phyloP scores from a whole-genome alignment of 129 eudicot genomes.

The Mikania micrantha region DNA sequence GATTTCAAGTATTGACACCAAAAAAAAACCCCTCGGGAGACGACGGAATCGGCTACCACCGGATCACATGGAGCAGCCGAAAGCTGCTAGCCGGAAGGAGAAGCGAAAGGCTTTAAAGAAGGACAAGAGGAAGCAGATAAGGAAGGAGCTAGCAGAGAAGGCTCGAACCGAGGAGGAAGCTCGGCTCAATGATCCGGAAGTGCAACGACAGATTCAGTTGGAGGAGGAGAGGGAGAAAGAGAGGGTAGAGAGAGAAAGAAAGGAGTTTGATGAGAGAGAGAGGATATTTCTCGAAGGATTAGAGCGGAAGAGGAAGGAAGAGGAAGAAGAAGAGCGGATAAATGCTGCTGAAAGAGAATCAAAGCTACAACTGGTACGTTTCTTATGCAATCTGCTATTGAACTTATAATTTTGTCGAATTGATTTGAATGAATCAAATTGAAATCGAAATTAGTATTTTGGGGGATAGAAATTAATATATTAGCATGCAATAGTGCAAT shows the following conservation, averaged over 20 bases:
- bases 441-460: slow-evolving; percentile 1
- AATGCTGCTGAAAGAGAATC: slow-evolving; percentile 28
- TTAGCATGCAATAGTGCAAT: background rate
- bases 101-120: slow-evolving; percentile 80
- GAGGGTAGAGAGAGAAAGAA: slow-evolving; percentile 61
- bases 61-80: background rate
- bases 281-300: slow-evolving; percentile 52
- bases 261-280: slow-evolving; percentile 81
- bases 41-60: slow-evolving; percentile 34
- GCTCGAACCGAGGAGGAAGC: slow-evolving; percentile 76
- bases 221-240: slow-evolving; percentile 61
- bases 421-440: background rate
- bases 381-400: background rate
- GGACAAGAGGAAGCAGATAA: slow-evolving; percentile 75
- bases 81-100: slow-evolving; percentile 52
- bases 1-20: background rate
- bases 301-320: slow-evolving; percentile 38
- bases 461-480: background rate
- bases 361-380: slow-evolving; percentile 30
- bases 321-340: slow-evolving; percentile 39
- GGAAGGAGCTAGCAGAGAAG: slow-evolving; percentile 73
- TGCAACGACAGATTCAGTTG: slow-evolving; percentile 46
- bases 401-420: background rate
- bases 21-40: slow-evolving; percentile 31
- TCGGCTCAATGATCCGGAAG: slow-evolving; percentile 61